Conservation (phyloP, 305 asterid species). For the Fraxinus velutina region DNA sequence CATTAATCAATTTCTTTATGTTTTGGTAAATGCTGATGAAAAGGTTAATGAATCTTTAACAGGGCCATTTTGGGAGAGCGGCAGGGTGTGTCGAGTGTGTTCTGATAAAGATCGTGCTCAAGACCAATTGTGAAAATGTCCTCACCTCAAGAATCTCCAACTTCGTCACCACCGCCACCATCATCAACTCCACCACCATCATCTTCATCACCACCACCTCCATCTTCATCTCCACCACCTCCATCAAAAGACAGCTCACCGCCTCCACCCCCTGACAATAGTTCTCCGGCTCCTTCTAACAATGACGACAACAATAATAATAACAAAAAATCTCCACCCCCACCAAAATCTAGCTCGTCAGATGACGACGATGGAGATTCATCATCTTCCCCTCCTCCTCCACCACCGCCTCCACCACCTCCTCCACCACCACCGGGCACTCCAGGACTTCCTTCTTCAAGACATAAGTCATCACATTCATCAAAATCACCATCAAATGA, state of each 20-base stretch:
- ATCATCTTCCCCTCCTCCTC: constrained; percentile 28
- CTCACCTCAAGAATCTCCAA: background rate
- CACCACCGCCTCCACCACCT: constrained; percentile 20
- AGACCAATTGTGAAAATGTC: constrained; percentile 38
- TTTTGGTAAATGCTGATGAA: background rate
- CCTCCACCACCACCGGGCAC: constrained; percentile 31
- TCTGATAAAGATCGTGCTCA: constrained; percentile 4
- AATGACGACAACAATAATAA: background rate
- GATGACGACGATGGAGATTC: constrained; percentile 13
- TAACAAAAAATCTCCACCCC: constrained; percentile 32
- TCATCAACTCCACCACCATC: constrained; percentile 25
- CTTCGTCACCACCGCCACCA: background rate
- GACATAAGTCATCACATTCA: constrained; percentile 18
- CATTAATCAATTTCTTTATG: background rate
- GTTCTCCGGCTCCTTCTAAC: constrained; percentile 29
- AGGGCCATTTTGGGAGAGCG: constrained; percentile 58
- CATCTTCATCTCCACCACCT: constrained; percentile 33
- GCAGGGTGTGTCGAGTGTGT: constrained; percentile 37
- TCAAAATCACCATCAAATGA: constrained; percentile 9
- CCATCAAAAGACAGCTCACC: constrained; percentile 17
- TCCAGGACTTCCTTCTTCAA: constrained; percentile 23
- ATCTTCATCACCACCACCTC: constrained; percentile 15
- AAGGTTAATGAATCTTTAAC: constrained; percentile 25
- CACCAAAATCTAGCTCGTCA: constrained; percentile 30
- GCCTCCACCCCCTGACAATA: constrained; percentile 14